Evolutionary conservation across 352 stramenopile genomes (phyloP), one percentile per base, ranked within the genome.

Genomic region (Phytophthora litchii): DNA sequence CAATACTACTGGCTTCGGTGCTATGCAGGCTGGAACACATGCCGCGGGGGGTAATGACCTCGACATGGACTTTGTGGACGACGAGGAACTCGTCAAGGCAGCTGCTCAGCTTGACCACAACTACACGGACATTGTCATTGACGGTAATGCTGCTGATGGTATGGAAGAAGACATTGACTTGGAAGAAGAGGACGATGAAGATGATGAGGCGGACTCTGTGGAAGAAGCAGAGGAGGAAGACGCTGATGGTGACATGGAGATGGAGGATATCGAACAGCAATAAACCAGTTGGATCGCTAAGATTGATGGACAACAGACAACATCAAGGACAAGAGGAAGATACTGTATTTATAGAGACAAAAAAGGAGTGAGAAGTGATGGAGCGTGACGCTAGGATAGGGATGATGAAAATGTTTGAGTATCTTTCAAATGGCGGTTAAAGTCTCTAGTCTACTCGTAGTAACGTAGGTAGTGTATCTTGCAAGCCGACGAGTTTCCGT

Each of bases 41-140:
- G 46, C 19, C 4, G 43, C 16, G 16, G 57, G 47, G 34, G 54
- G 65, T 21, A 73, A 60, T 27, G 74, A 85, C 21, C 45, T 89
- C 14, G 74, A 86, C 13, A 80, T 85, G 73, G 79, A 89, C 61
- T 88, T 91, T 64, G 80, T 91, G 35, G 85, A 93, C 49, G 86
- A 95, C 59, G 81, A 93, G 37, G 84, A 95, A 37, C 71, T 95
- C 32, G 80, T 95, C 35, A 95, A 95, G 64, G 86, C 86, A 7
- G 86, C 86, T 8, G 84, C 84, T 11, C 84, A 89, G 48, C 72
- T 95, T 3, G 86, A 95, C 70, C 83, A 91, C 69, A 89, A 92
- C 69, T 93, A 95, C 66, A 91, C 84, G 56, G 81, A 94, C 60
- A 95, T 95, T 78, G 86, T 95, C 35, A 95, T 95, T 56, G 84